Percentiles rank a stretch among this genome's conserved stretches.
phyloP scores from a whole-genome alignment of 108 stramenopile species.

The Stephanodiscus triporus region DNA sequence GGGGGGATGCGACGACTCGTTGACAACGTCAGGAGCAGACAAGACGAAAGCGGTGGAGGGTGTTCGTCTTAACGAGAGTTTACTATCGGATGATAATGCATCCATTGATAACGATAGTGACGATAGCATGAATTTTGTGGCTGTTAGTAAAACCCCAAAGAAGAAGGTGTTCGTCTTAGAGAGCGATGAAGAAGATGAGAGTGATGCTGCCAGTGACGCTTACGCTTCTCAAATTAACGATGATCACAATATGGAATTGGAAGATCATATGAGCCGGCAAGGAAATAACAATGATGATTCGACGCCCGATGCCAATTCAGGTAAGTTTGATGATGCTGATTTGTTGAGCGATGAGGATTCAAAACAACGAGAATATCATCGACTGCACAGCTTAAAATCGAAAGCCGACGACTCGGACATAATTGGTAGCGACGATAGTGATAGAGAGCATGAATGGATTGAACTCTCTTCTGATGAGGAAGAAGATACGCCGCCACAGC shows the following conservation, averaged over 20 bases:
- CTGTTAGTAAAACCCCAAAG: background rate
- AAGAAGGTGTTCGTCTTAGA: conserved; percentile 19
- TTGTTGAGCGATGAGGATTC: background rate
- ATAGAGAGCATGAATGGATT: conserved; percentile 24
- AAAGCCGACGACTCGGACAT: background rate
- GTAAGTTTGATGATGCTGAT: background rate
- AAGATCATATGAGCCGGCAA: background rate
- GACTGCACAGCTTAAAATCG: background rate
- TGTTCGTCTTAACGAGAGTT: conserved; percentile 4
- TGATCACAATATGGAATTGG: background rate
- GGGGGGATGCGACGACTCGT: background rate
- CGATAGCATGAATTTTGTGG: conserved; percentile 15
- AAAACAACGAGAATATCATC: background rate
- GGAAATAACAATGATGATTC: conserved; percentile 5
- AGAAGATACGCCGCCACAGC: conserved; percentile 1
- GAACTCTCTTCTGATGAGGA: conserved; percentile 38
- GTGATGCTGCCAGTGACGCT: conserved; percentile 10
- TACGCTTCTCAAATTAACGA: background rate
- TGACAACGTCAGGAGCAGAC: background rate
- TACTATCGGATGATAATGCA: conserved; percentile 2
- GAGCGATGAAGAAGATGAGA: conserved; percentile 20
- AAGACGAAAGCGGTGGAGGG: background rate
- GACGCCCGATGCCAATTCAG: background rate
- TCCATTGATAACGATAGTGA: conserved; percentile 6
- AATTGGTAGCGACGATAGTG: conserved; percentile 12